Base-by-base conservation (phyloP, 352 stramenopile species). In the Pythium aphanidermatum region DNA sequence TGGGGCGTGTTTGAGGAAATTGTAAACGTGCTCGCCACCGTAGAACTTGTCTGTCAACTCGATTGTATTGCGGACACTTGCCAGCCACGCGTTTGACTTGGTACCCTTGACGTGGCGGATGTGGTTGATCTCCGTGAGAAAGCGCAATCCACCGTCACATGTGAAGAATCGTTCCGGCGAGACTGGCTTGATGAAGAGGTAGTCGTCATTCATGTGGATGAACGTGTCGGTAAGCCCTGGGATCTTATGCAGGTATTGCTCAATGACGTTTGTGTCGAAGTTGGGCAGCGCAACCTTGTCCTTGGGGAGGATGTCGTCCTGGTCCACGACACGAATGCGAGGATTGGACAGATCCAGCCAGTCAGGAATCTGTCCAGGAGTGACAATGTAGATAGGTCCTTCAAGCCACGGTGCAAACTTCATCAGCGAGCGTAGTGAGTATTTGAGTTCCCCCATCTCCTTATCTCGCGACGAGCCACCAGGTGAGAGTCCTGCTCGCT, bases 171-270 rank as follows among this genome's bases (percentile, higher is more conserved):
- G 73, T 34, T 92, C 58, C 1, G 83, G 83, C 6, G 60, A 58
- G 20, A 95, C 66, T 24, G 74, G 72, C 54, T 90, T 86, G 30
- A 78, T 69, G 53, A 95, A 95, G 23, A 95, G 42, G 46, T 92
- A 95, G 65, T 95, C 83, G 58, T 95, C 83, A 51, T 95, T 95
- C 55, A 95, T 75, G 51, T 95, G 80, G 58, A 95, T 92, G 55
- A 81, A 95, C 24, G 84, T 70, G 48, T 95, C 80, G 31, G 83
- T 89, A 32, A 95, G 70, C 0, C 78, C 83, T 6, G 80, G 83
- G 50, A 95, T 92, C 25, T 77, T 56, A 56, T 95, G 79, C 42
- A 95, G 56, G 55, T 87, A 95, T 62, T 92, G 83, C 63, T 95
- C 83, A 26, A 95, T 86, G 27, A 92, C 80, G 24, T 92, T 86